Conservation (phyloP, 169 alveolate species). For the Toxoplasma gondii region DNA sequence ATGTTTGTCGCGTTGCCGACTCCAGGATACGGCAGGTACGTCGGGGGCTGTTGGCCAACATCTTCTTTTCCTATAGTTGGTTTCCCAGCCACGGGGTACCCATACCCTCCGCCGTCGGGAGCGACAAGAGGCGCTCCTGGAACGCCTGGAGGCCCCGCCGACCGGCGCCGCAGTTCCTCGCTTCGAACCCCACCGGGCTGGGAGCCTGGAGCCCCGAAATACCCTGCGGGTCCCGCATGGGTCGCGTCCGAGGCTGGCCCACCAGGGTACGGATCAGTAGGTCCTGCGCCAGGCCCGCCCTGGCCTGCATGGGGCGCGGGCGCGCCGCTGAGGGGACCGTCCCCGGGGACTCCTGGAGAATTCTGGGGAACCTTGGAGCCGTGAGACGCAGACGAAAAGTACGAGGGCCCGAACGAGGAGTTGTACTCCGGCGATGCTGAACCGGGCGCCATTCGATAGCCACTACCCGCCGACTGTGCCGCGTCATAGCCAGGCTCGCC, state of each 20-base stretch:
- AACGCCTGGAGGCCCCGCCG: background rate
- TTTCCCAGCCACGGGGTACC: background rate
- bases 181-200: background rate
- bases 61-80: background rate
- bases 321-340: background rate
- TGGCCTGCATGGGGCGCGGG: background rate
- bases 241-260: background rate
- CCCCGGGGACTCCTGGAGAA: background rate
- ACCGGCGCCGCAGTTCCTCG: background rate
- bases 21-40: background rate
- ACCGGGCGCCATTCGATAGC: background rate
- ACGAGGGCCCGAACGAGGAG: background rate
- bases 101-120: background rate
- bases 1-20: background rate
- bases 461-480: background rate
- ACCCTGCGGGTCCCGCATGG: background rate
- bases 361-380: background rate
- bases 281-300: background rate
- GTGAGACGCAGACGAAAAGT: background rate
- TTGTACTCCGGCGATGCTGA: background rate
- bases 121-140: background rate
- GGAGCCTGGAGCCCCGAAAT: background rate
- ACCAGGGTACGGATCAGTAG: background rate
- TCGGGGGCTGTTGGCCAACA: background rate
- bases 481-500: background rate